A percentile compares a stretch with the other conserved stretches of the same genome.
Evolutionary conservation across 108 stramenopile genomes (phyloP).

Genomic region (Nannochloropsis salina): DNA sequence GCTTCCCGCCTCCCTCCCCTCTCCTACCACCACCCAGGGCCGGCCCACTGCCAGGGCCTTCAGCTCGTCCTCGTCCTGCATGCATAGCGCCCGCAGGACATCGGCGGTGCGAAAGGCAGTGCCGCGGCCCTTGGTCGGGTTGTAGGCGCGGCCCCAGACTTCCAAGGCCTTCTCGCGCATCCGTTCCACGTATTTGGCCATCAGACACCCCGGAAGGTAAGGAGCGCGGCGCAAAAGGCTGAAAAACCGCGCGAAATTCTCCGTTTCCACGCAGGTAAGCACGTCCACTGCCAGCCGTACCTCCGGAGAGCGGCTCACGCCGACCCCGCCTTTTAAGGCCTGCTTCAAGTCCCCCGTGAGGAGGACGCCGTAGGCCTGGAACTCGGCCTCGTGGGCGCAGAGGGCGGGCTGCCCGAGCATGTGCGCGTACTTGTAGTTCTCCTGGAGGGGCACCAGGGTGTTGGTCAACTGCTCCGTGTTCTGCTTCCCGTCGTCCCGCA

Average conservation of each 20-base stretch:
- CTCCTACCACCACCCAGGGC: background rate
- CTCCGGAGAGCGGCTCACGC: background rate
- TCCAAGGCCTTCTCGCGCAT: conserved; percentile 6
- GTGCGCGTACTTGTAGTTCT: conserved; percentile 3
- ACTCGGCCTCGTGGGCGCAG: background rate
- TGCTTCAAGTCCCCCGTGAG: conserved; percentile 6
- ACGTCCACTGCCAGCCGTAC: background rate
- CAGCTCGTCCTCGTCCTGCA: background rate
- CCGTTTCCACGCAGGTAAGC: background rate
- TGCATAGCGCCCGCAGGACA: background rate
- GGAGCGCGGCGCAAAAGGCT: background rate
- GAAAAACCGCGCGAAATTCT: background rate
- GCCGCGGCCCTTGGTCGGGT: background rate
- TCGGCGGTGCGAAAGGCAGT: background rate
- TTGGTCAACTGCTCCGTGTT: conserved; percentile 2
- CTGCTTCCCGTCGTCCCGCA: background rate
- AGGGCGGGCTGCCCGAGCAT: background rate
- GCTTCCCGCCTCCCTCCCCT: background rate
- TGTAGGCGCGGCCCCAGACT: background rate
- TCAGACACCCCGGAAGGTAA: background rate
- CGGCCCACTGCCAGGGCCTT: background rate
- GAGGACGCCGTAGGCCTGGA: background rate
- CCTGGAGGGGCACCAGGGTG: background rate
- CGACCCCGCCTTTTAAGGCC: background rate
- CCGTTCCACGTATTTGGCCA: background rate